A percentile compares a stretch with the other conserved stretches of the same genome.
phyloP scores from a whole-genome alignment of 441 rosid species.

The Populus trichocarpa region DNA sequence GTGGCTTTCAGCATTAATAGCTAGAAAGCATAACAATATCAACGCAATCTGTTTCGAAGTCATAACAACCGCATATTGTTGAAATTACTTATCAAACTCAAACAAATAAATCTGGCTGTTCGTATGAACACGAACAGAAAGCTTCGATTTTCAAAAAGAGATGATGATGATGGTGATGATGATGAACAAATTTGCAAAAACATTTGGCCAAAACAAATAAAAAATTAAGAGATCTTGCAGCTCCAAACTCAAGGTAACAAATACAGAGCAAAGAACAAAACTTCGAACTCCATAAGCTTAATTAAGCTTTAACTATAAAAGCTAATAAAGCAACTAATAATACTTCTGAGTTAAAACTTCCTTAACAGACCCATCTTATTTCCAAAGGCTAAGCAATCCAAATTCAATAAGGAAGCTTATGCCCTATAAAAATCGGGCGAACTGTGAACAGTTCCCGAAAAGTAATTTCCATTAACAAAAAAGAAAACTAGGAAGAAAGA shows the following conservation, averaged over 20 bases:
- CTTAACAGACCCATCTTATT: background rate
- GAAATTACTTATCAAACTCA: background rate
- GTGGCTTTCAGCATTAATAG: slow-evolving; percentile 35
- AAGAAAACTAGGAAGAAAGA: background rate
- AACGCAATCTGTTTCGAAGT: slow-evolving; percentile 55
- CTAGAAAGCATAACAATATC: slow-evolving; percentile 48
- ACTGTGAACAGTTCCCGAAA: slow-evolving; percentile 12
- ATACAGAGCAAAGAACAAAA: slow-evolving; percentile 11
- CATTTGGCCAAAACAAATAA: background rate
- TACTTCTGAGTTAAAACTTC: background rate
- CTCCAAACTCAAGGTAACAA: slow-evolving; percentile 9
- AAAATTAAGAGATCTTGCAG: slow-evolving; percentile 25
- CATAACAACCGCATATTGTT: background rate
- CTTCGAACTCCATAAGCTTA: slow-evolving; percentile 17
- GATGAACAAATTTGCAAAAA: background rate
- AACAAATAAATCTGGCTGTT: background rate
- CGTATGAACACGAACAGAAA: slow-evolving; percentile 3
- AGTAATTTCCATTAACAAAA: background rate
- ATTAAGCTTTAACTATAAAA: slow-evolving; percentile 15
- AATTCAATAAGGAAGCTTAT: background rate
- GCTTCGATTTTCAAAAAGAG: background rate
- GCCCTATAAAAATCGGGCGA: background rate
- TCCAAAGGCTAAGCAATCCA: slow-evolving; percentile 1
- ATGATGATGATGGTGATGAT: background rate
- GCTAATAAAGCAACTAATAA: slow-evolving; percentile 3